Evolutionary conservation across 495 filamentous ascomycete species (phyloP).

Genomic region (Xylaria bambusicola): DNA sequence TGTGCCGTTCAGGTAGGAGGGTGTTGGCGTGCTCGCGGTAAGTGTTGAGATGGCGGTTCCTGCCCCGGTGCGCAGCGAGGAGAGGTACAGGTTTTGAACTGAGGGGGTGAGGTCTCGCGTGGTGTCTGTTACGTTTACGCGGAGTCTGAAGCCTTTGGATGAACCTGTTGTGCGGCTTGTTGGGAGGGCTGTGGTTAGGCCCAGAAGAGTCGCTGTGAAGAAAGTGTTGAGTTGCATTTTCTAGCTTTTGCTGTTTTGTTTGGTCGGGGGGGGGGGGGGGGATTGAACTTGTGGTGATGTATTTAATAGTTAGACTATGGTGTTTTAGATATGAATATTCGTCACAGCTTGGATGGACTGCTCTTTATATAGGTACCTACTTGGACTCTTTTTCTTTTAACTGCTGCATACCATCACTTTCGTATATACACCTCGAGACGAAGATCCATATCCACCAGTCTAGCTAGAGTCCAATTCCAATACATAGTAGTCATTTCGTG

Average conservation of each 20-base stretch:
- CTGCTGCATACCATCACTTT: too few species aligned
- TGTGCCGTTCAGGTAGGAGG: conserved; percentile 5
- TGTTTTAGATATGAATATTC: too few species aligned
- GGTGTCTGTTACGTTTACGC: neutral
- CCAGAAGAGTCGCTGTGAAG: neutral
- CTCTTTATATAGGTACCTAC: too few species aligned
- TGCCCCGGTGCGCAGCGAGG: neutral
- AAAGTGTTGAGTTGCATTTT: neutral
- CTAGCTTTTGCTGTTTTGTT: too few species aligned
- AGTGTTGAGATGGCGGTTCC: neutral
- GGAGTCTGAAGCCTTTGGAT: conserved; percentile 1
- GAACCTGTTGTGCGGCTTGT: neutral
- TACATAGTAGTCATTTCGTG: neutral
- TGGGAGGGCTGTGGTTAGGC: neutral
- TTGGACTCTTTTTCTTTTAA: too few species aligned
- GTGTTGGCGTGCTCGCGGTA: neutral
- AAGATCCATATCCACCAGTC: neutral
- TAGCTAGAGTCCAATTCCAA: neutral
- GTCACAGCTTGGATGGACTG: too few species aligned
- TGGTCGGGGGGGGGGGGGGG: too few species aligned
- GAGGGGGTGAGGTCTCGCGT: neutral
- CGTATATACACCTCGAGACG: neutral
- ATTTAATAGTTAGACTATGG: too few species aligned
- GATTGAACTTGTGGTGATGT: too few species aligned
- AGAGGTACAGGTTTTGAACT: neutral